phyloP scores from a whole-genome alignment of 208 protist genomes.

The Leishmania tarentolae region DNA sequence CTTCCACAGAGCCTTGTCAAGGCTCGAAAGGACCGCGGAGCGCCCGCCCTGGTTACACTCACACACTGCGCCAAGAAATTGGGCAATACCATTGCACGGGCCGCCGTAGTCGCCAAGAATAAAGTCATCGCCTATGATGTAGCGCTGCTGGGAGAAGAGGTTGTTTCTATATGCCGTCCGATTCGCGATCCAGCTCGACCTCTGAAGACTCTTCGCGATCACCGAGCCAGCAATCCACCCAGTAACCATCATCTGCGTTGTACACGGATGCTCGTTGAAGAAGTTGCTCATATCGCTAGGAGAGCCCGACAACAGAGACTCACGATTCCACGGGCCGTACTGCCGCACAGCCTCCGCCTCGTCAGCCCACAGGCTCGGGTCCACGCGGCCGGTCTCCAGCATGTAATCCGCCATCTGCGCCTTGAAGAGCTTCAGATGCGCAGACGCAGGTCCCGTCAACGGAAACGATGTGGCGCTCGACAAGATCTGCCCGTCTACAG shows the following conservation, averaged over 20 bases:
- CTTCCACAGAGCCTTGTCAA: background rate
- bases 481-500: slow-evolving; percentile 37
- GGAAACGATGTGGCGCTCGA: slow-evolving; percentile 40
- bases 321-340: background rate
- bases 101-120: slow-evolving; percentile 66
- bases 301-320: background rate
- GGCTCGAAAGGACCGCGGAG: background rate
- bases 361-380: background rate
- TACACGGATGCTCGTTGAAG: slow-evolving; percentile 5
- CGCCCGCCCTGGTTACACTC: slow-evolving; percentile 41
- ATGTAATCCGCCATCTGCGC: slow-evolving; percentile 46
- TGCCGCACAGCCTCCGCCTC: background rate
- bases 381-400: background rate
- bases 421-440: slow-evolving; percentile 40
- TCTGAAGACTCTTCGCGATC: slow-evolving; percentile 22
- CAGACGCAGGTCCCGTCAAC: slow-evolving; percentile 23
- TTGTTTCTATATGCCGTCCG: slow-evolving; percentile 18
- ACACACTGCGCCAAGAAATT: slow-evolving; percentile 35
- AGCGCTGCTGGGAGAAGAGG: slow-evolving; percentile 54
- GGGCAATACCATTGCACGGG: slow-evolving; percentile 8
- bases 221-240: slow-evolving; percentile 48
- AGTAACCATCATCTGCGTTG: slow-evolving; percentile 37
- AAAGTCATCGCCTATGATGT: slow-evolving; percentile 52
- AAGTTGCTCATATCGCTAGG: slow-evolving; percentile 11
- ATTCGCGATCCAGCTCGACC: slow-evolving; percentile 8